Conservation (phyloP, 108 stramenopile genomes). For the Halocafeteria seosinensis region DNA sequence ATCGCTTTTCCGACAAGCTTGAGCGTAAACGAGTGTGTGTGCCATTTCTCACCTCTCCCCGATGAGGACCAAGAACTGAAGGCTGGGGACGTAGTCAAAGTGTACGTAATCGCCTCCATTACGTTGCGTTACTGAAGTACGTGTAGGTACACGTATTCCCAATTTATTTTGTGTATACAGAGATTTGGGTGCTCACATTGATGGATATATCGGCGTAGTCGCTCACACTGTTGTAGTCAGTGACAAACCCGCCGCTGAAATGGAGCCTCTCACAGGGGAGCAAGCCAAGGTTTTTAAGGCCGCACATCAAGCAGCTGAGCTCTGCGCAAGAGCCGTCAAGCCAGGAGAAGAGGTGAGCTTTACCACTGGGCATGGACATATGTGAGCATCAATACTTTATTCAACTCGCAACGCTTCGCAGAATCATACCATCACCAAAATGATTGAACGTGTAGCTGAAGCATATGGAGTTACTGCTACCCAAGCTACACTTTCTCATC, state of each 20-base stretch:
- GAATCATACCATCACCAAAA: conserved; percentile 51
- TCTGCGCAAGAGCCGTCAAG: conserved; percentile 64
- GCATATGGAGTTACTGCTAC: conserved; percentile 79
- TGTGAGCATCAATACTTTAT: too few species aligned
- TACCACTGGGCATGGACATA: background rate
- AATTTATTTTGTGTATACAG: background rate
- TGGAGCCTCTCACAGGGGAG: conserved; percentile 33
- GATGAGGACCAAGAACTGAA: conserved; percentile 52
- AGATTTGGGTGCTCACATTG: conserved; percentile 95
- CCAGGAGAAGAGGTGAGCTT: conserved; percentile 50
- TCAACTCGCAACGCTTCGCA: background rate
- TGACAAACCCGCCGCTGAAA: conserved; percentile 18
- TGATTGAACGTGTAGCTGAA: conserved; percentile 69
- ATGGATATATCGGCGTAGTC: conserved; percentile 89
- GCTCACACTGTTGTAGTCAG: conserved; percentile 81
- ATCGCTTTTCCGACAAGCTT: conserved; percentile 97
- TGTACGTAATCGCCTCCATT: conserved; percentile 9
- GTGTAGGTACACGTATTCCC: background rate
- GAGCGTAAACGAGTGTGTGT: conserved; percentile 89
- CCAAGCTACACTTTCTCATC: conserved; percentile 83
- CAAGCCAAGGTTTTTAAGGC: conserved; percentile 56
- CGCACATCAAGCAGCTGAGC: conserved; percentile 86
- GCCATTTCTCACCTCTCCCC: conserved; percentile 82
- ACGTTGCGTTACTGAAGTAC: background rate
- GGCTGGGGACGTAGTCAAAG: conserved; percentile 90